Evolutionary conservation across 305 asterid species (phyloP), one percentile per base, ranked within the genome.

Genomic region (Solanum chacoense): DNA sequence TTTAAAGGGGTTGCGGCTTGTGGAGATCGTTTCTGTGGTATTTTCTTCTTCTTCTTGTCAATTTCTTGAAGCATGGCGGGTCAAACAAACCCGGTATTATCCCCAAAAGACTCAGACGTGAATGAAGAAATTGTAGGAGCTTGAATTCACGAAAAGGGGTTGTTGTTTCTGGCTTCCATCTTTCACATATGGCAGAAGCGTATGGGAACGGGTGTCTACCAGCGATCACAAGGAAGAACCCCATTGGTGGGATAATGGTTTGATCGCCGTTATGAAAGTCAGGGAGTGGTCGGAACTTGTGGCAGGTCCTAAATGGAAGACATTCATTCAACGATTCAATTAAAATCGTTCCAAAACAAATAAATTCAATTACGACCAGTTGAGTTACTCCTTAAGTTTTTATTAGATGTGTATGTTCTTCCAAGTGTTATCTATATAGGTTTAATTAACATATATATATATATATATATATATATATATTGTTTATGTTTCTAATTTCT

Each of bases 281-380:
- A n/a, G n/a, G 67, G 98, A 91, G 69, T 93, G 96, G 98, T 95
- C 98, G 92, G 96, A 94, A 92, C 90, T 95, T 42, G 94, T 94
- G 6, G 98, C 98, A 4, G 98, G 98, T 2, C 98, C 97, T n/a
- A 95, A 91, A 85, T 95, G 98, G 98, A 96, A 94, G 96, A 95
- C 96, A 26, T 95, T 95, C 22, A 93, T 95, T 22, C 94, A 98
- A 36, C 94, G 98, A 73, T 91, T 94, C 88, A 94, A 91, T 50
- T 88, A 87, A 87, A 88, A 87, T 88, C 77, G 93, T 71, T 35
- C 89, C 50, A 93, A 78, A 90, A 55, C 92, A 2, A 90, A 88
- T 34, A 94, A 89, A 76, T 96, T 92, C 91, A 93, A 89, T 77
- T 96, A 96, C 89, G 98, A 95, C 85, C 95, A 96, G 5, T 81